A percentile compares a stretch with the other conserved stretches of the same genome.
phyloP scores from a whole-genome alignment of 2,329 filamentous ascomycete species.

The Colletotrichum sojae region DNA sequence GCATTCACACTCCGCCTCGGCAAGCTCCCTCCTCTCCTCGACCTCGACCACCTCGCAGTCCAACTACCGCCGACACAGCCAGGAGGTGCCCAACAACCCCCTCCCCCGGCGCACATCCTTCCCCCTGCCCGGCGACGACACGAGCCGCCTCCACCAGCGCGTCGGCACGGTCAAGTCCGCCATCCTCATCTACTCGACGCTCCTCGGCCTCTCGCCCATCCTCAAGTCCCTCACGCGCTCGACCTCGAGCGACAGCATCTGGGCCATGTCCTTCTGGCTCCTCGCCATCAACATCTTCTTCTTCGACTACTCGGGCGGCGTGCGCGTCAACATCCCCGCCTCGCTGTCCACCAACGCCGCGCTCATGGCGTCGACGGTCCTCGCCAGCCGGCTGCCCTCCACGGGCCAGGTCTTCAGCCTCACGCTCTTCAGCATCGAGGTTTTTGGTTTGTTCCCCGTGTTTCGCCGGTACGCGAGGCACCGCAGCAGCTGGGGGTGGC shows the following conservation, averaged over 20 bases:
- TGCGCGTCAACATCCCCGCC: slow-evolving; percentile 73
- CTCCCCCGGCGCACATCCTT: slow-evolving; percentile 30
- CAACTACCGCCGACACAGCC: slow-evolving; percentile 40
- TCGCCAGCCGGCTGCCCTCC: slow-evolving; percentile 88
- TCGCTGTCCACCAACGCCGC: slow-evolving; percentile 94
- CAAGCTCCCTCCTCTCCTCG: slow-evolving; percentile 67
- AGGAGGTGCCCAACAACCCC: slow-evolving; percentile 18
- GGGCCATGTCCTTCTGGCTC: slow-evolving; percentile 95
- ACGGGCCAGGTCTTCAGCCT: slow-evolving; percentile 96
- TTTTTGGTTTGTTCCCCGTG: slow-evolving; percentile 97
- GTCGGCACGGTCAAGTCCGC: slow-evolving; percentile 92
- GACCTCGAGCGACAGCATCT: slow-evolving; percentile 94
- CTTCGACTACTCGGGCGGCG: slow-evolving; percentile 82
- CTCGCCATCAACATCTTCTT: slow-evolving; percentile 97
- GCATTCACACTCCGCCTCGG: slow-evolving; percentile 68
- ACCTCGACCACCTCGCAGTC: slow-evolving; percentile 49
- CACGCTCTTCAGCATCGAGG: slow-evolving; percentile 96
- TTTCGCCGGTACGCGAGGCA: slow-evolving; percentile 91
- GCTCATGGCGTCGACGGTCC: slow-evolving; percentile 94
- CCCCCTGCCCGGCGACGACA: slow-evolving; percentile 47
- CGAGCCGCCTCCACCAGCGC: slow-evolving; percentile 63
- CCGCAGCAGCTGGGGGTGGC: slow-evolving; percentile 85
- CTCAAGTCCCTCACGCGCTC: slow-evolving; percentile 96
- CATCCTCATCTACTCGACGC: slow-evolving; percentile 90
- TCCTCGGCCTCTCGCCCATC: slow-evolving; percentile 93